Evolutionary conservation across 768 basidiomycete genomes (phyloP).

Genomic region (Tylopilus balloui): DNA sequence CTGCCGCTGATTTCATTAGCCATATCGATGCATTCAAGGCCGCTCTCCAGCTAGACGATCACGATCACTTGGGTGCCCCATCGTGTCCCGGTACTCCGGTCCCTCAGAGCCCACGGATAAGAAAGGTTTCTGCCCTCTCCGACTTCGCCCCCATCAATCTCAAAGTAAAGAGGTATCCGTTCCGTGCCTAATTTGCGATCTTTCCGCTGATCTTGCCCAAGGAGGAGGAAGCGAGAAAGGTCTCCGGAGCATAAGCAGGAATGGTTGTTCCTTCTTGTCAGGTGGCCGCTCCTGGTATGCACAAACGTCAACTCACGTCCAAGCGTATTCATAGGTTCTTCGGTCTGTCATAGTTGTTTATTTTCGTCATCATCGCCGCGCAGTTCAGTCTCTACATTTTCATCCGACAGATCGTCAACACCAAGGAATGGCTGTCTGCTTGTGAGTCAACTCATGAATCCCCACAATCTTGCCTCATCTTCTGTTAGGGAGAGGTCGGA

Average conservation of each 20-base stretch:
- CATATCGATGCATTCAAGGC: conserved; percentile 75
- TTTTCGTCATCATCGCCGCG: conserved; percentile 75
- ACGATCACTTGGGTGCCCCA: conserved; percentile 17
- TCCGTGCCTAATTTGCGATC: background rate
- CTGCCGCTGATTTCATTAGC: conserved; percentile 29
- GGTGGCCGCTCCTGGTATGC: conserved; percentile 84
- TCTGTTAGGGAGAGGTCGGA: conserved; percentile 73
- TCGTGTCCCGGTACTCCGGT: conserved; percentile 26
- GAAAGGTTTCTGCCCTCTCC: conserved; percentile 77
- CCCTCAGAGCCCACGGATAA: conserved; percentile 46
- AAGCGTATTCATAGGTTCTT: conserved; percentile 5
- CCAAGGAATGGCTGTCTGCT: conserved; percentile 88
- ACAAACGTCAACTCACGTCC: background rate
- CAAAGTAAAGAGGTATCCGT: conserved; percentile 63
- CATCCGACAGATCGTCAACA: conserved; percentile 88
- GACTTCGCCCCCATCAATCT: conserved; percentile 91
- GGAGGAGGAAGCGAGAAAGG: conserved; percentile 35
- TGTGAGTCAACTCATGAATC: conserved; percentile 46
- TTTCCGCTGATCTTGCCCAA: conserved; percentile 15
- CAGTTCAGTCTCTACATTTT: conserved; percentile 87
- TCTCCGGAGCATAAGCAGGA: conserved; percentile 53
- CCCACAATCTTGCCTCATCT: background rate
- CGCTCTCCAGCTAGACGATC: conserved; percentile 64
- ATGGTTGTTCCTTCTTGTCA: conserved; percentile 68
- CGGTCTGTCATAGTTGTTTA: conserved; percentile 54